Evolutionary conservation across 169 alveolate genomes (phyloP), one percentile per base, ranked within the genome.

Genomic region (Eimeria necatrix): DNA sequence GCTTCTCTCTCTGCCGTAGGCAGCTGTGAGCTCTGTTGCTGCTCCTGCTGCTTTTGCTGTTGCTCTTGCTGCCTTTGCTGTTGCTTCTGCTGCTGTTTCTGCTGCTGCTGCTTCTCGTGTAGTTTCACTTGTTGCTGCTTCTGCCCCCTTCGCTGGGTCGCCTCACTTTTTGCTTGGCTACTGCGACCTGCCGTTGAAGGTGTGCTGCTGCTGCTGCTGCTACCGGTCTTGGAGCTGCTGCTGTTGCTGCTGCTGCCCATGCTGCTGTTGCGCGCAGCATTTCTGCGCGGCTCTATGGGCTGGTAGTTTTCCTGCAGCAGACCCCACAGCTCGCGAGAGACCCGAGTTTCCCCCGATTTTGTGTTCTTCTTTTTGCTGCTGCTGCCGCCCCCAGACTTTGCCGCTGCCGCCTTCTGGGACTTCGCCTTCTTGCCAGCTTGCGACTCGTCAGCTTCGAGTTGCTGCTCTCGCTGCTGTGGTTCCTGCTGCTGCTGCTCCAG

Each of bases 121-220:
- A 32, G 3, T 32, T 32, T 32, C 41, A 32, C 41, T 32, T 32
- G 90, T 52, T 80, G 90, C 70, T 51, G 64, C 71, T 51, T 80
- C 90, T 49, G 73, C 2, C 32, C 90, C 51, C 51, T 53, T 52
- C 24, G 59, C 52, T 51, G 51, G 32, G 48, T 26, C 48, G 51
- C 49, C 16, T 53, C 90, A 51, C 49, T 16, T 70, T 53, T 49
- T 46, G 64, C 32, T 3, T 80, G 90, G 52, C 51, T 49, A 32
- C 70, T 24, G 49, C 73, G 73, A 20, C 71, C 71, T 24, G 90
- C 51, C n/a, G 90, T 16, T 46, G 59, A 10, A 18, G 59, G n/a
- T 20, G 12, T 20, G 90, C 71, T 51, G 90, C 90, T 53, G 90
- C 71, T 53, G 90, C 52, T 80, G 46, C 52, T 80, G 52, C 71